These are phyloP conservation scores for Talaromyces piceae DNA, from an alignment of 2,329 filamentous ascomycete species.

Conservation along the genomic window DNA sequence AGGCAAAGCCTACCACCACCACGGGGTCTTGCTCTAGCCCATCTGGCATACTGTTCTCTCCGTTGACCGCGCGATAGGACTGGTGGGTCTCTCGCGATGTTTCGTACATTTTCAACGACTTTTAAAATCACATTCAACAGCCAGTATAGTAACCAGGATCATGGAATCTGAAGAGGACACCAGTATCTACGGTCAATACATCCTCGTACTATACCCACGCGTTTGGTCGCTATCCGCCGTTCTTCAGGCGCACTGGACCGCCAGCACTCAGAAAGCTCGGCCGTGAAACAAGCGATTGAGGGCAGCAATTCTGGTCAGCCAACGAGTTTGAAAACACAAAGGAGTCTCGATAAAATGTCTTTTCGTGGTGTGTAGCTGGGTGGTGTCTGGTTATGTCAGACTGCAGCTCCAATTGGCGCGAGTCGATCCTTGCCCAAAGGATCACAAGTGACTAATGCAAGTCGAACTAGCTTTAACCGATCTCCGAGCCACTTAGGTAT, in stretches of 20 bases:
- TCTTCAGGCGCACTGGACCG: background rate
- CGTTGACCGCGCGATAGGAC: background rate
- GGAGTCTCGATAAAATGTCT: background rate
- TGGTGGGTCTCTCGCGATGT: background rate
- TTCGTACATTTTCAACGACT: background rate
- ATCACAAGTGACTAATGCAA: background rate
- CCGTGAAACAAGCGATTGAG: background rate
- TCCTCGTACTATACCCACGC: background rate
- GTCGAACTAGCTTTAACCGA: background rate
- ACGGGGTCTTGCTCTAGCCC: conserved; percentile 3
- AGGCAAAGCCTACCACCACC: conserved; percentile 1
- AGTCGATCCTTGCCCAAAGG: background rate
- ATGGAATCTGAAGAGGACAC: background rate
- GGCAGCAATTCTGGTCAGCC: background rate
- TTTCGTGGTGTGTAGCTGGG: background rate
- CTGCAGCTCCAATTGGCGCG: no score
- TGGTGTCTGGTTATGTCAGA: no score
- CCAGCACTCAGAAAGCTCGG: background rate
- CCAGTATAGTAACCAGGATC: background rate
- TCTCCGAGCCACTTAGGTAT: background rate
- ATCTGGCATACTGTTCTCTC: background rate
- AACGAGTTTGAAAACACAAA: no score
- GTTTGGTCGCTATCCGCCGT: background rate
- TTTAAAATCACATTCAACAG: background rate
- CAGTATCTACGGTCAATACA: background rate